Evolutionary conservation across 495 filamentous ascomycete genomes (phyloP).

Genomic region (Letharia columbiana): DNA sequence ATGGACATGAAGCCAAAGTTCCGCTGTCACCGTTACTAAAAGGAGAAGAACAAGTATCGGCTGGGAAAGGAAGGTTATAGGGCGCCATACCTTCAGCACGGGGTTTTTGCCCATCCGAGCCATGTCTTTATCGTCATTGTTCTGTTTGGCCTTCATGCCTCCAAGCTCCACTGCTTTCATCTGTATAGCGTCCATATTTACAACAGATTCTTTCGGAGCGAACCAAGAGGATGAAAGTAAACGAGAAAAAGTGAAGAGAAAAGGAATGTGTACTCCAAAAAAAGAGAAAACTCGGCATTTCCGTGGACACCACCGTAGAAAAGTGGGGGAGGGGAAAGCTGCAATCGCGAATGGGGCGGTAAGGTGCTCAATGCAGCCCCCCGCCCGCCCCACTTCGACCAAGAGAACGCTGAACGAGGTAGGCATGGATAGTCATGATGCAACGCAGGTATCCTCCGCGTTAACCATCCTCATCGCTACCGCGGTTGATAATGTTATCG

Average conservation of each 20-base stretch:
- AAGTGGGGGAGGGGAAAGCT: not conserved
- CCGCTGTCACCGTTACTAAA: not conserved
- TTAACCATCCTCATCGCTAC: no score
- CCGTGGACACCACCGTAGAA: not conserved
- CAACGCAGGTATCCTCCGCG: no score
- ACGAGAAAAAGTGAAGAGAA: not conserved
- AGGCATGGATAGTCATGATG: no score
- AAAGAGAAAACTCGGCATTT: not conserved
- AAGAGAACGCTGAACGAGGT: no score
- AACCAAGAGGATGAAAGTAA: not conserved
- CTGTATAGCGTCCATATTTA: not conserved
- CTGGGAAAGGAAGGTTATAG: not conserved
- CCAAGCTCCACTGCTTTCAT: not conserved
- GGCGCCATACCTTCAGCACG: not conserved
- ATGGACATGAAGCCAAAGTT: conserved; percentile 9
- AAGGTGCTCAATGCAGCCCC: not conserved
- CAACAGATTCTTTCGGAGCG: not conserved
- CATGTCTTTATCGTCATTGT: not conserved
- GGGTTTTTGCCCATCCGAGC: not conserved
- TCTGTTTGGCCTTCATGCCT: not conserved
- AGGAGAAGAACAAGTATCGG: not conserved
- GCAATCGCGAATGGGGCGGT: no score
- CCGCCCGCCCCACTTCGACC: no score
- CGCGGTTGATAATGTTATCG: no score
- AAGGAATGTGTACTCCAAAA: not conserved